Evolutionary conservation across 768 basidiomycete species (phyloP).

Genomic region (Chalciporus piperatus): DNA sequence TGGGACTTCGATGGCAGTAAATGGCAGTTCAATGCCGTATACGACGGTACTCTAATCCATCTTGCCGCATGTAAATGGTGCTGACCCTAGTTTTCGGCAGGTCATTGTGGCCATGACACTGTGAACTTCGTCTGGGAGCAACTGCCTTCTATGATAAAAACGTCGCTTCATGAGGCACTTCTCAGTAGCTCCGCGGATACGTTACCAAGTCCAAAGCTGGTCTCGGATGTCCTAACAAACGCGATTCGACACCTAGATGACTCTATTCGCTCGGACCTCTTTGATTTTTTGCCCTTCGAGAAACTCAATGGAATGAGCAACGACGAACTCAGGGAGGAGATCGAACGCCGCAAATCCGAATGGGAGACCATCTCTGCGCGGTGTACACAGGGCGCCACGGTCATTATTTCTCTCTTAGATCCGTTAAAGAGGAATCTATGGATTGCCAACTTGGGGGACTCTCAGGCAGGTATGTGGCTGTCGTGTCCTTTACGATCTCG

Average conservation of each 20-base stretch:
- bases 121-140: conserved; percentile 42
- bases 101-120: conserved; percentile 48
- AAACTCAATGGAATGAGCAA: conserved; percentile 36
- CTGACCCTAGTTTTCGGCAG: conserved; percentile 27
- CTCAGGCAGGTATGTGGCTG: conserved; percentile 28
- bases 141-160: conserved; percentile 41
- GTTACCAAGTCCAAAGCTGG: conserved; percentile 28
- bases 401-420: conserved; percentile 32
- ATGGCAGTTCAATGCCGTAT: conserved; percentile 46
- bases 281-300: conserved; percentile 41
- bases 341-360: conserved; percentile 34
- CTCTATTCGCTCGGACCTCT: conserved; percentile 42
- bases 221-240: conserved; percentile 39
- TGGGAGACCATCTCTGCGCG: conserved; percentile 36
- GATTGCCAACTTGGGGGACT: conserved; percentile 36
- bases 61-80: conserved; percentile 33
- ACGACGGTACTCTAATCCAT: conserved; percentile 37
- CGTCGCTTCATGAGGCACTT: conserved; percentile 36
- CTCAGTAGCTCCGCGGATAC: conserved; percentile 24
- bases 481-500: not conserved
- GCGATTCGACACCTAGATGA: conserved; percentile 42
- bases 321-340: conserved; percentile 38
- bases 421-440: conserved; percentile 28
- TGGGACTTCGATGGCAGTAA: conserved; percentile 40
- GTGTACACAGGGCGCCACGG: conserved; percentile 33